phyloP scores from a whole-genome alignment of 2,329 filamentous ascomycete genomes.

The Ramichloridium luteum region DNA sequence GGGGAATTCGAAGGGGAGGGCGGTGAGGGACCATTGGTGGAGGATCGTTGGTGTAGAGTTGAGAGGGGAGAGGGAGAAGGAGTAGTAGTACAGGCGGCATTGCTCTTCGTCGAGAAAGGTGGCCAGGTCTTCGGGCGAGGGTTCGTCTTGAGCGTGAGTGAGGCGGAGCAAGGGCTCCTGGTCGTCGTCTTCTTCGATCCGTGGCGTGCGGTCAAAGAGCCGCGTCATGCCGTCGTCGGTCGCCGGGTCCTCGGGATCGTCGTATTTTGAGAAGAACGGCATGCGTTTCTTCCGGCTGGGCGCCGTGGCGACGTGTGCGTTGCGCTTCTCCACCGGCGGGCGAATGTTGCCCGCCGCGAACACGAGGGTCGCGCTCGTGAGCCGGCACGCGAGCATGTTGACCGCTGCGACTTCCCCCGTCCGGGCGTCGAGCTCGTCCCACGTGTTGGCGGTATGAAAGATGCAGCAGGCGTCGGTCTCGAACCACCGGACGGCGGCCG shows the following conservation, averaged over 20 bases:
- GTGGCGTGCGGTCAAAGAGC: slow-evolving; percentile 11
- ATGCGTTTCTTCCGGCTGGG: slow-evolving; percentile 23
- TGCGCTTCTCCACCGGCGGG: slow-evolving; percentile 29
- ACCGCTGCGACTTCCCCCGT: slow-evolving; percentile 33
- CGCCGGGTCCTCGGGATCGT: slow-evolving; percentile 19
- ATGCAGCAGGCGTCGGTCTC: slow-evolving; percentile 56
- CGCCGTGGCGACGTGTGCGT: slow-evolving; percentile 22
- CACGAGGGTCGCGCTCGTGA: slow-evolving; percentile 53
- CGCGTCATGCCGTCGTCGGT: slow-evolving; percentile 14
- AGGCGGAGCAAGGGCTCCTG: slow-evolving; percentile 18
- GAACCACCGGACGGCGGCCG: slow-evolving; percentile 51
- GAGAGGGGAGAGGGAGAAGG: slow-evolving; percentile 43
- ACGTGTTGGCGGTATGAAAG: slow-evolving; percentile 60
- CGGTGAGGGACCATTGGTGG: slow-evolving; percentile 52
- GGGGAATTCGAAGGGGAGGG: slow-evolving; percentile 58
- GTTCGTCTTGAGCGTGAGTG: slow-evolving; percentile 3
- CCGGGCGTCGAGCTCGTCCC: slow-evolving; percentile 41
- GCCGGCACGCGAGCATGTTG: slow-evolving; percentile 53
- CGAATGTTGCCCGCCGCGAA: slow-evolving; percentile 53
- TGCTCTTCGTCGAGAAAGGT: slow-evolving; percentile 45
- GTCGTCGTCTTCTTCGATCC: slow-evolving; percentile 18
- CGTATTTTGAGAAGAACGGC: slow-evolving; percentile 37
- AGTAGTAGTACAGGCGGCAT: slow-evolving; percentile 58
- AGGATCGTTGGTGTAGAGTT: slow-evolving; percentile 35
- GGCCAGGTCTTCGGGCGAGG: slow-evolving; percentile 3